Evolutionary conservation across 2,329 filamentous ascomycete genomes (phyloP).

Genomic region (Stachybotrys chartarum): DNA sequence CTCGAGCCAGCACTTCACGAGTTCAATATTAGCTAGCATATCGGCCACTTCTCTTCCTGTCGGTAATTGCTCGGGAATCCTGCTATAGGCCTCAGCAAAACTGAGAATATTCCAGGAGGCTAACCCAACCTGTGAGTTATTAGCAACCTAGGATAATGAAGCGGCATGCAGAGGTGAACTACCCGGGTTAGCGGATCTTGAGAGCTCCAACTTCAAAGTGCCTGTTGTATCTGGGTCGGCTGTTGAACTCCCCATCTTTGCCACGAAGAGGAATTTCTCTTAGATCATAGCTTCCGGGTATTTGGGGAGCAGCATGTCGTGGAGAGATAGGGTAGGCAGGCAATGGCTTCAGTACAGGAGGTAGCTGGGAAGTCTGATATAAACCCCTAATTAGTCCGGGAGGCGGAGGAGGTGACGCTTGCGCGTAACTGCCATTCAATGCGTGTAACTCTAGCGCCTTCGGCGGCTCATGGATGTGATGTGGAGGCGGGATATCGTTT

Average conservation of each 20-base stretch:
- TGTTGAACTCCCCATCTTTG: constrained; percentile 38
- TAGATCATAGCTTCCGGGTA: constrained; percentile 35
- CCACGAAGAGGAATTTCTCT: constrained; percentile 32
- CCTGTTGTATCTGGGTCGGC: constrained; percentile 40
- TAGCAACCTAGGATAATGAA: constrained; percentile 1
- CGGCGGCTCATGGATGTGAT: constrained; percentile 25
- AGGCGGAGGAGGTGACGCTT: constrained; percentile 6
- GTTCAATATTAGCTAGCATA: constrained; percentile 46
- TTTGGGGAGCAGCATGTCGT: constrained; percentile 33
- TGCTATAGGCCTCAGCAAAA: constrained; percentile 49
- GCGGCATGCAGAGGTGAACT: constrained; percentile 14
- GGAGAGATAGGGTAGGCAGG: constrained; percentile 45
- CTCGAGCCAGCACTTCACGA: constrained; percentile 45
- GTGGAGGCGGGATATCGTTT: too few relatives aligned
- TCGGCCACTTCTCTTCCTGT: constrained; percentile 48
- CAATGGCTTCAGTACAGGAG: constrained; percentile 39
- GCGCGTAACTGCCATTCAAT: constrained; percentile 28
- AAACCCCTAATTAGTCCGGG: constrained; percentile 29
- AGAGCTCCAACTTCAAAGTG: constrained; percentile 46
- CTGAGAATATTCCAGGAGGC: constrained; percentile 46
- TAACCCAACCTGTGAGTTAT: constrained; percentile 38
- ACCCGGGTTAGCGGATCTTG: constrained; percentile 44
- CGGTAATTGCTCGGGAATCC: constrained; percentile 47
- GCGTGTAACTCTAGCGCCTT: constrained; percentile 30
- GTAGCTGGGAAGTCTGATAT: constrained; percentile 33